phyloP scores from a whole-genome alignment of 805 yeast species.

The Alloascoidea hylecoeti region DNA sequence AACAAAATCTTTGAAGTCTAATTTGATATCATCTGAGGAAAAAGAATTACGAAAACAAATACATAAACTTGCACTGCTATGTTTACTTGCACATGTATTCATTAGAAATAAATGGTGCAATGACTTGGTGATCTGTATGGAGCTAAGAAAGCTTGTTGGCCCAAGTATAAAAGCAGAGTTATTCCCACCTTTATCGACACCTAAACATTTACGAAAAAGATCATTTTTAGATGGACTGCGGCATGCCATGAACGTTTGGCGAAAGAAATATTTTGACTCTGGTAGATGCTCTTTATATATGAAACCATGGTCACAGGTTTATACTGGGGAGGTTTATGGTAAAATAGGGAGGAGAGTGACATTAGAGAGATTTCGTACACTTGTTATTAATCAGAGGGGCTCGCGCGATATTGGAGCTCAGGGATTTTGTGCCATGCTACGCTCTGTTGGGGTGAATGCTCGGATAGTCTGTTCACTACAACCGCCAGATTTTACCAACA shows the following conservation, averaged over 20 bases:
- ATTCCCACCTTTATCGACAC: slow-evolving; percentile 28
- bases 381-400: slow-evolving; percentile 38
- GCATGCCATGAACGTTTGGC: slow-evolving; percentile 52
- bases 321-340: slow-evolving; percentile 14
- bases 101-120: slow-evolving; percentile 67
- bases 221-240: slow-evolving; percentile 67
- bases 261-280: slow-evolving; percentile 33
- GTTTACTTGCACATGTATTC: slow-evolving; percentile 53
- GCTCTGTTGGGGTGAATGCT: slow-evolving; percentile 59
- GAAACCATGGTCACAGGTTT: slow-evolving; percentile 35
- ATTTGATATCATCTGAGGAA: slow-evolving; percentile 38
- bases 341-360: slow-evolving; percentile 13
- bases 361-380: slow-evolving; percentile 26
- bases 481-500: slow-evolving; percentile 67
- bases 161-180: slow-evolving; percentile 29
- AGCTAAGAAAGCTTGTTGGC: slow-evolving; percentile 34
- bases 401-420: slow-evolving; percentile 72
- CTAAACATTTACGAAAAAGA: slow-evolving; percentile 39
- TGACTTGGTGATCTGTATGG: slow-evolving; percentile 23
- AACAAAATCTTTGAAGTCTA: slow-evolving; percentile 15
- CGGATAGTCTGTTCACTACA: slow-evolving; percentile 76
- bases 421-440: slow-evolving; percentile 66
- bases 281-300: slow-evolving; percentile 20
- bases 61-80: slow-evolving; percentile 45
- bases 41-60: slow-evolving; percentile 31